Base-by-base conservation (phyloP, 768 basidiomycete genomes). In the Pleurotus salmoneostramineus region DNA sequence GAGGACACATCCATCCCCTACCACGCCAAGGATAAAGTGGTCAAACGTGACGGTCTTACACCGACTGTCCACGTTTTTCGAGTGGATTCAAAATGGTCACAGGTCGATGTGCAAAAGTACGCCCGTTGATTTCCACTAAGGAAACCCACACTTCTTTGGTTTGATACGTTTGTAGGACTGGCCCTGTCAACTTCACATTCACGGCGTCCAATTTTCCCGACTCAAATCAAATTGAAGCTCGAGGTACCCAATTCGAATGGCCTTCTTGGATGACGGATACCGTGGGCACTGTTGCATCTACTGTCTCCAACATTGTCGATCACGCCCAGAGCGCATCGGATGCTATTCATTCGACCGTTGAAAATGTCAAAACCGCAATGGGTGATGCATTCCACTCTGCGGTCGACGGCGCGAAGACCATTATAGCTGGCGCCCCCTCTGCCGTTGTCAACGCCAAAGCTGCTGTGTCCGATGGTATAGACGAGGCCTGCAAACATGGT, bases 181-280 rank as follows among this genome's bases (percentile, higher is more conserved):
- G 52, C 10, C 40, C 52, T 12, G 52, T 55, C 10, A 43, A 43
- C 31, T 45, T 62, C 31, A 62, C 60, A 0, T 32, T 60, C 32
- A 17, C 63, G 7, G 61, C 60, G 6, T 58, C 62, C 40, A 63
- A 47, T 21, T 44, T 60, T 11, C 11, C 52, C 1, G 10, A 17
- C 17, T 15, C 10, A 4, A 40, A 31, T 4, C 17, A 14, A 8
- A n/a, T 55, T n/a, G 8, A 5, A 31, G 7, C 48, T 15, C 21
- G 48, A 17, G 31, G 34, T 32, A 33, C 21, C 11, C 10, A 31
- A 31, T 45, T 11, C 12, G 52, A 37, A 4, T 17, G 17, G 15
- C 34, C 34, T 32, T 36, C 21, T 21, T 55, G 52, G 52, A 7
- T 43, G 27, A 40, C 11, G 4, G 37, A 36, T 15, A 15, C 50